Percentiles rank a stretch among this genome's conserved stretches.
Evolutionary conservation across 495 filamentous ascomycete genomes (phyloP).

Genomic region (Penicillium canescens): DNA sequence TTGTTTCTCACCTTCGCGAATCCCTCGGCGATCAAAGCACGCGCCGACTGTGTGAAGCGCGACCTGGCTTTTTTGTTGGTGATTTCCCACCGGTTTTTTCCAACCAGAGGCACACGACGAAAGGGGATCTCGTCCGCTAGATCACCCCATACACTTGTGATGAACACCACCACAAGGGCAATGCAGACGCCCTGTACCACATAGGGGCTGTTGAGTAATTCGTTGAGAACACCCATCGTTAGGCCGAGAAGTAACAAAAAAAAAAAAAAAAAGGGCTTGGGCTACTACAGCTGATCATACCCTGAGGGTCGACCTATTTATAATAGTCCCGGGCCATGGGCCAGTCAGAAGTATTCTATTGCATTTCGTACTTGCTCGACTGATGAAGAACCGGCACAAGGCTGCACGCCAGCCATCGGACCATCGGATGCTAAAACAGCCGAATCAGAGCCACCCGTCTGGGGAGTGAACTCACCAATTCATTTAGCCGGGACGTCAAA

Average conservation of each 20-base stretch:
- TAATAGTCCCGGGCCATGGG: neutral
- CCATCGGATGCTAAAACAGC: neutral
- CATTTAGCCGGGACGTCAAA: neutral
- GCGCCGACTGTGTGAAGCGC: constrained; percentile 24
- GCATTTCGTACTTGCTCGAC: neutral
- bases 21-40: constrained; percentile 26
- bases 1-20: constrained; percentile 28
- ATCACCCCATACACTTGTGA: constrained; percentile 30
- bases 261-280: neutral
- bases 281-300: neutral
- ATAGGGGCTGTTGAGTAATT: constrained; percentile 26
- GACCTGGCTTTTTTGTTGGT: constrained; percentile 32
- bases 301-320: neutral
- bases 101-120: constrained; percentile 28
- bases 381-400: neutral
- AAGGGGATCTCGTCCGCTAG: constrained; percentile 31
- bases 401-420: neutral
- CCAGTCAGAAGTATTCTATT: neutral
- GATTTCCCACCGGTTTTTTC: constrained; percentile 30
- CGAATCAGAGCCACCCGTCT: neutral
- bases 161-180: constrained; percentile 19
- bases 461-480: neutral
- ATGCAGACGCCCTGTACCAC: constrained; percentile 19
- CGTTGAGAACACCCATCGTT: constrained; percentile 26
- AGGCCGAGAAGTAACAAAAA: neutral